Evolutionary conservation across 768 basidiomycete genomes (phyloP).

Genomic region (Russula foetens): DNA sequence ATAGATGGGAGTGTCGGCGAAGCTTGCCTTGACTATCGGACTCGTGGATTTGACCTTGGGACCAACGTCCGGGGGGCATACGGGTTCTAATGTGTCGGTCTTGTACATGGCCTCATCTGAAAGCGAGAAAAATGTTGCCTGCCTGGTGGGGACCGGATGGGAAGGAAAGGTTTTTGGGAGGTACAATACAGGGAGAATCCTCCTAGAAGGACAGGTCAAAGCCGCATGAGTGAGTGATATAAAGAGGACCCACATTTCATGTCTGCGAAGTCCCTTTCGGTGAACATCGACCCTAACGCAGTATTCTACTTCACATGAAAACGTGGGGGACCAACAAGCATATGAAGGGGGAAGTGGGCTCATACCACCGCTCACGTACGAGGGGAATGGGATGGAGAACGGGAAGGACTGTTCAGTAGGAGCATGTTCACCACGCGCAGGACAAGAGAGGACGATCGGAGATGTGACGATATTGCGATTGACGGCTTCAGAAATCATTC

Average conservation of each 20-base stretch:
- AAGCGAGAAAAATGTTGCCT: conserved; percentile 24
- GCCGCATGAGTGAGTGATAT: background rate
- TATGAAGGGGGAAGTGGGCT: conserved; percentile 34
- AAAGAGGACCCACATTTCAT: conserved; percentile 31
- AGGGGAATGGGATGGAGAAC: conserved; percentile 36
- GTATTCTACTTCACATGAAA: conserved; percentile 30
- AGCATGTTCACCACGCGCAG: conserved; percentile 3
- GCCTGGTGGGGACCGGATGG: conserved; percentile 28
- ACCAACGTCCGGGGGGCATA: conserved; percentile 13
- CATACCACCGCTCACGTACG: conserved; percentile 25
- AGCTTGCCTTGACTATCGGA: conserved; percentile 26
- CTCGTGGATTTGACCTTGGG: conserved; percentile 2
- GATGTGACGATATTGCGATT: conserved; percentile 3
- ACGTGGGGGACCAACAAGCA: conserved; percentile 27
- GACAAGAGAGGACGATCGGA: background rate
- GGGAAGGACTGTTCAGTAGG: conserved; percentile 10
- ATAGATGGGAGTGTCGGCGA: background rate
- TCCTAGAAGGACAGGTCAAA: conserved; percentile 19
- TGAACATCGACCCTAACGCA: conserved; percentile 31
- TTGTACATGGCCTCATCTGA: conserved; percentile 23
- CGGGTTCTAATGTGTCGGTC: conserved; percentile 25
- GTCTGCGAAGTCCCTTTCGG: conserved; percentile 33
- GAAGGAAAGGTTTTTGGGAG: conserved; percentile 36
- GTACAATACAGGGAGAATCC: conserved; percentile 33
- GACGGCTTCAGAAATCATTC: conserved; percentile 15